Base-by-base conservation (phyloP, 768 basidiomycete species). In the Xerocomus potaroensis region DNA sequence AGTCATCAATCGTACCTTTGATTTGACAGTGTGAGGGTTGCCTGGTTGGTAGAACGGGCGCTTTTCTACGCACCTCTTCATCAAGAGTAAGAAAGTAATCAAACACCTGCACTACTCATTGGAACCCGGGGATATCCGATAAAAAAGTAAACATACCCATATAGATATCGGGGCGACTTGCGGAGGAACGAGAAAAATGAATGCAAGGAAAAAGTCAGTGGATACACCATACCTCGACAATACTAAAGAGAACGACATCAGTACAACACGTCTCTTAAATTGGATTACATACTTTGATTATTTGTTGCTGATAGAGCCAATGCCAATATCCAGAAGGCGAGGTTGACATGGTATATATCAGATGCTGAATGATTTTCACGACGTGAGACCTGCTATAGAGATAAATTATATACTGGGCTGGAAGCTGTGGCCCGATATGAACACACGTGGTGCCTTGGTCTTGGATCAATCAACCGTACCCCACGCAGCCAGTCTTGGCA, bases 1-100 rank as follows among this genome's bases (percentile, higher is more conserved):
- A 9, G 23, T 51, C 29, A 52, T 31, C 39, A 52, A 16, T 19
- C 23, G 22, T 27, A 40, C 50, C 50, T 51, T 40, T 16, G 7
- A 37, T n/a, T 12, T 24, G 8, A 5, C 22, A 34, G 15, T 3
- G 23, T 33, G 11, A 34, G 32, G 12, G 5, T 11, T 9, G 11
- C 10, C 16, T 18, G 35, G n/a, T 26, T 23, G 5, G 16, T 26
- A 14, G 8, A 34, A 6, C 4, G 11, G 6, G 14, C 6, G 7
- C 11, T 34, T 8, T 26, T 30, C n/a, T n/a, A 21, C 49, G 8
- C 30, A 45, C 51, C 40, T 52, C 51, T 46, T 52, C 35, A 9
- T 52, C 39, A 24, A 52, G n/a, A 6, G 50, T 46, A 23, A 52
- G 50, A 12, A 52, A 16, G 34, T 52, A 52, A 23, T 52, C 50